Evolutionary conservation across 176 grass and related monocot species (phyloP), one percentile per base, ranked within the genome.

Genomic region (Melocanna baccifera): DNA sequence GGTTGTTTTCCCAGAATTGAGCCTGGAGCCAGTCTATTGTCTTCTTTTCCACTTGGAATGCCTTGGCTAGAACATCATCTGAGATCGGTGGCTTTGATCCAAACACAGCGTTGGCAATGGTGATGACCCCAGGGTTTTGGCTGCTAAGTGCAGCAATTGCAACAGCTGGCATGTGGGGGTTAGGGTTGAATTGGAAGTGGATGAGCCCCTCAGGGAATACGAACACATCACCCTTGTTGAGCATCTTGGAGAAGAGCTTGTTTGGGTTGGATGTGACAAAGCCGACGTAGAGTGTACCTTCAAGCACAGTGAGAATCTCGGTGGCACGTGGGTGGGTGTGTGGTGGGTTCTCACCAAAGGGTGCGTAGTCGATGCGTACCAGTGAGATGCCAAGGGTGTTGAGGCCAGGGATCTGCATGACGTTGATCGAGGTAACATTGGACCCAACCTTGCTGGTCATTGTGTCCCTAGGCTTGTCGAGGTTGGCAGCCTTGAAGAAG

Each of bases 361-460:
- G 83, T 9, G 63, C 51, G 1, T 58, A 85, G 19, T 77, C 83
- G 10, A 85, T 67, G 11, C 65, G 84, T n/a, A n/a, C 75, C 1
- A 86, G 1, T 1, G 84, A 86, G 75, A 86, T 71, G 6, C 84
- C 84, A 6, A 86, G 75, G 3, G 75, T 86, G 65, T 86, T 86
- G 9, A 86, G 84, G 3, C 75, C 84, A 2, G n/a, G 65, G 4
- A 85, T 23, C 28, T 32, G 5, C 64, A 71, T 50, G 20, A 62
- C 41, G 12, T 69, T 86, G 28, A 78, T 37, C 13, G 50, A 20
- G 22, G 84, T 86, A 9, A 86, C 65, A 1, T 71, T 78, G 1
- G 84, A 86, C 1, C 75, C 66, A 20, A 79, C 9, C 9, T 86
- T 86, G 53, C 10, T 20, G 2, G 10, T 19, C 0, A 20, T 62